Evolutionary conservation across 192 early-diverging fungal species (phyloP).

Genomic region (Coemansia sp.): DNA sequence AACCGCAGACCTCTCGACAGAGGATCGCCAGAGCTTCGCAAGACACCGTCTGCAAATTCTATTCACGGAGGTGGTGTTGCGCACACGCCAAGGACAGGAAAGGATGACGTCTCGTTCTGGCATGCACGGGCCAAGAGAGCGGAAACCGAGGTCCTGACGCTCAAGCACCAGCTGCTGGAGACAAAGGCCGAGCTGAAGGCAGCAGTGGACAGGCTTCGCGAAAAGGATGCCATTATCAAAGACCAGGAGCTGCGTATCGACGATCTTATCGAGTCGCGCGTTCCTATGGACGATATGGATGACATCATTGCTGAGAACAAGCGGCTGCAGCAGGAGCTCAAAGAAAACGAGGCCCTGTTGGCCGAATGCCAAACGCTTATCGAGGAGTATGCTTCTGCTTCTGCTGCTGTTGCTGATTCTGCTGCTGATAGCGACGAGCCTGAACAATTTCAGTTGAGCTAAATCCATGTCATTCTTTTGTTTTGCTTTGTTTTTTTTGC

Average conservation of each 20-base stretch:
- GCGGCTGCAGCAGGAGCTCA: conserved; percentile 31
- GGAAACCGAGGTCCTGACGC: conserved; percentile 41
- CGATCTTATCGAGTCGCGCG: conserved; percentile 52
- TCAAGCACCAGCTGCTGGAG: conserved; percentile 53
- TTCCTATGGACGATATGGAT: conserved; percentile 51
- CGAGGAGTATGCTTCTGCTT: conserved; percentile 43
- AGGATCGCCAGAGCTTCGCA: conserved; percentile 1
- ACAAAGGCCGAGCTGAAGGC: conserved; percentile 52
- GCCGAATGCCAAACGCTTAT: conserved; percentile 51
- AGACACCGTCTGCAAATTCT: background rate
- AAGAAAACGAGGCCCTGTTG: conserved; percentile 43
- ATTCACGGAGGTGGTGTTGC: background rate
- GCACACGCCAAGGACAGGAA: conserved; percentile 8
- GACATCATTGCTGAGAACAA: conserved; percentile 43
- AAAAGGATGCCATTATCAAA: conserved; percentile 48
- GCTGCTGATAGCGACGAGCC: conserved; percentile 16
- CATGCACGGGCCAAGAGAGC: conserved; percentile 17
- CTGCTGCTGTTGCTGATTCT: conserved; percentile 11
- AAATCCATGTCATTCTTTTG: background rate
- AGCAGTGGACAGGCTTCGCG: conserved; percentile 42
- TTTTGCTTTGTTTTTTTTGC: background rate
- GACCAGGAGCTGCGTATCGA: conserved; percentile 46
- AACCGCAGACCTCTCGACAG: background rate
- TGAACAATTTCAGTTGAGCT: conserved; percentile 9
- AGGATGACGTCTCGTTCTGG: conserved; percentile 8